A percentile compares a stretch with the other conserved stretches of the same genome.
Evolutionary conservation across 176 grass and related monocot species (phyloP).

Genomic region (Oryza meyeriana): DNA sequence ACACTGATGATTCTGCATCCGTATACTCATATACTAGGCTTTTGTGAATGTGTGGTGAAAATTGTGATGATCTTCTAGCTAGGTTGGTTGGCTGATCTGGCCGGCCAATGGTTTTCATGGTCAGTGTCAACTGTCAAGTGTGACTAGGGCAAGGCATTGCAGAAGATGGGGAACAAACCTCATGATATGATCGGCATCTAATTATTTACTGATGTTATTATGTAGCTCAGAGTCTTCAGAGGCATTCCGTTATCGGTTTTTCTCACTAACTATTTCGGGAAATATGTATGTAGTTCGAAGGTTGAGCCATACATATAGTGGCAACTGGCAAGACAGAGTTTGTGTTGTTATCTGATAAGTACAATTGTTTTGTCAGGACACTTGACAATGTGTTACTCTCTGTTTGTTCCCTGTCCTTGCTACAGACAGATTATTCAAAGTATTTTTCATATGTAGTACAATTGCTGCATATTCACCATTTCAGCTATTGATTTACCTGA

Average conservation of each 20-base stretch:
- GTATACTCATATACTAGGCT: neutral
- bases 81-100: neutral
- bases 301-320: neutral
- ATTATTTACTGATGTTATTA: neutral
- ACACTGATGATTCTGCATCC: neutral
- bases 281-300: neutral
- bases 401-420: neutral
- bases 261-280: neutral
- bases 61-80: neutral
- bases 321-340: neutral
- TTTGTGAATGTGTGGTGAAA: constrained; percentile 16
- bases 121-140: neutral
- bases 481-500: neutral
- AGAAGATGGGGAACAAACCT: neutral
- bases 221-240: neutral
- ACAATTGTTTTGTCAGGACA: neutral
- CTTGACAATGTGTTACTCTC: neutral
- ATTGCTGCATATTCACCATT: neutral
- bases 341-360: neutral
- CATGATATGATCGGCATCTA: neutral
- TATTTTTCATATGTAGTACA: neutral
- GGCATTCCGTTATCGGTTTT: neutral
- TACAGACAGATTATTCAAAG: neutral
- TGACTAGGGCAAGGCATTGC: neutral
- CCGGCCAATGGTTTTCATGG: neutral